phyloP scores from a whole-genome alignment of 2,329 filamentous ascomycete species.

The Trichophyton rubrum region DNA sequence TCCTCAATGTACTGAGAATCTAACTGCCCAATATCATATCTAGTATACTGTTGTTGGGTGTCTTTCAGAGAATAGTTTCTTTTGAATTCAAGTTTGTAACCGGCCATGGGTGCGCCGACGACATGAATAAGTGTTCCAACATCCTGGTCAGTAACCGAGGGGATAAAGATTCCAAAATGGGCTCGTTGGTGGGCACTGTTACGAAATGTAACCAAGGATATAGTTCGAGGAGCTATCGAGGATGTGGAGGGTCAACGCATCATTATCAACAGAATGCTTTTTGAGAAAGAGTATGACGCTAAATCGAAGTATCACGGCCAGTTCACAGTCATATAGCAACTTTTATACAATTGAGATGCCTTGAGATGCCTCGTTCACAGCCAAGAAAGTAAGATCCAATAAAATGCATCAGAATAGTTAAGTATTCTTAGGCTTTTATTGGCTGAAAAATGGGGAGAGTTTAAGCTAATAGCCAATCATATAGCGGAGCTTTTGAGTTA shows the following conservation, averaged over 20 bases:
- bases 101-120: constrained; percentile 22
- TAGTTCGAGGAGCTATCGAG: background rate
- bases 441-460: no score
- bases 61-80: constrained; percentile 16
- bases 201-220: background rate
- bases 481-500: no score
- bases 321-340: no score
- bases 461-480: no score
- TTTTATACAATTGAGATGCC: no score
- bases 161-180: constrained; percentile 23
- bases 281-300: background rate
- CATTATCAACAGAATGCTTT: background rate
- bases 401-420: no score
- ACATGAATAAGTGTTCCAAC: constrained; percentile 22
- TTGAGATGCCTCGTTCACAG: no score
- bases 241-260: background rate
- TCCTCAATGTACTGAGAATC: constrained; percentile 17
- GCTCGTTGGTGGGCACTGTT: constrained; percentile 16
- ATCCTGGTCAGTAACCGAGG: constrained; percentile 12
- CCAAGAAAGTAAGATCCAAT: no score
- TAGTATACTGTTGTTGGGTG: constrained; percentile 9
- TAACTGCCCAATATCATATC: constrained; percentile 16
- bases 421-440: no score
- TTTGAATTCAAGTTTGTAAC: constrained; percentile 23
- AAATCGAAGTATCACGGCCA: no score